Percentiles rank a stretch among this genome's conserved stretches.
Conservation (phyloP, 2,329 filamentous ascomycete species). For the Aspergillus piperis region DNA sequence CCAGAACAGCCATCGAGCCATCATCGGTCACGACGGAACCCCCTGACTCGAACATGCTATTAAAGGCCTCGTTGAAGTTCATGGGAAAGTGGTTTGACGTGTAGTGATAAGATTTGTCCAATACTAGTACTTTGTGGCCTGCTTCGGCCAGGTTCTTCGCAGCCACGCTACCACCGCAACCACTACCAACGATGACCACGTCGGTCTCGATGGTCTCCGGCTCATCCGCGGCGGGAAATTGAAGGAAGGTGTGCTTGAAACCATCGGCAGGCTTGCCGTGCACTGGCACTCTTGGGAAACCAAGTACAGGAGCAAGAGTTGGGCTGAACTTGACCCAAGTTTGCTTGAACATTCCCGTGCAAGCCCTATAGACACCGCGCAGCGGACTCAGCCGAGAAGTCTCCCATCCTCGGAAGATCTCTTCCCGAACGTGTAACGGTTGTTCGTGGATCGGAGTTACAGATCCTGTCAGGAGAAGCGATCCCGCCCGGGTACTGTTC, state of each 20-base stretch:
- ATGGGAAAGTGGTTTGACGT: slow-evolving; percentile 73
- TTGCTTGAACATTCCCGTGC: slow-evolving; percentile 53
- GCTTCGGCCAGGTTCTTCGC: slow-evolving; percentile 80
- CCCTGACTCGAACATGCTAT: slow-evolving; percentile 69
- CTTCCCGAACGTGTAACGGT: slow-evolving; percentile 55
- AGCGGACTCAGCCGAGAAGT: slow-evolving; percentile 55
- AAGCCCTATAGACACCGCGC: slow-evolving; percentile 51
- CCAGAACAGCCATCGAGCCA: slow-evolving; percentile 60
- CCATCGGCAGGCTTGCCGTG: slow-evolving; percentile 54
- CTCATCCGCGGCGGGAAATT: slow-evolving; percentile 54
- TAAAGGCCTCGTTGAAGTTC: slow-evolving; percentile 60
- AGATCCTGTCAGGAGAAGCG: slow-evolving; percentile 59
- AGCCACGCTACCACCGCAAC: slow-evolving; percentile 78
- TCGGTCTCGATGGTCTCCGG: slow-evolving; percentile 71
- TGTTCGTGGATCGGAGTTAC: slow-evolving; percentile 57
- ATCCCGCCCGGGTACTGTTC: slow-evolving; percentile 55
- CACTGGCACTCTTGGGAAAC: slow-evolving; percentile 56
- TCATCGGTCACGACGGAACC: slow-evolving; percentile 61
- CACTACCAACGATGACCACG: slow-evolving; percentile 81
- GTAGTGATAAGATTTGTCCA: slow-evolving; percentile 81
- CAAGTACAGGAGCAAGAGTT: slow-evolving; percentile 52
- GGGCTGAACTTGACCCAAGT: slow-evolving; percentile 57
- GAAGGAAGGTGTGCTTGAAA: slow-evolving; percentile 59
- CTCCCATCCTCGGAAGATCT: slow-evolving; percentile 56
- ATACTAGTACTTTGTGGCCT: slow-evolving; percentile 73